Conservation (phyloP, 2,329 filamentous ascomycete species). For the Hypomyces perniciosus region DNA sequence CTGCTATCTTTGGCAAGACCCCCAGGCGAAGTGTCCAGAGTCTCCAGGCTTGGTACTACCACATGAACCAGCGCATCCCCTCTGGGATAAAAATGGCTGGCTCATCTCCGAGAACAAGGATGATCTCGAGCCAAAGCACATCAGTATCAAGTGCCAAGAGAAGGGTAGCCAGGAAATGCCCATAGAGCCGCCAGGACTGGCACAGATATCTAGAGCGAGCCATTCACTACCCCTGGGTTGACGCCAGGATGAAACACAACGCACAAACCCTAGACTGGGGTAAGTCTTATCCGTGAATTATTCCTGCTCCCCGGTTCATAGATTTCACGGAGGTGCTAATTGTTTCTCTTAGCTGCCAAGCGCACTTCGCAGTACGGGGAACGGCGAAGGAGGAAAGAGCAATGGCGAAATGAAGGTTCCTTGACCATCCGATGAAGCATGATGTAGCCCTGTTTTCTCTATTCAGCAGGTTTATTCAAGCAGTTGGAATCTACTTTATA, state of each 20-base stretch:
- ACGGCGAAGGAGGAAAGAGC: slow-evolving; percentile 33
- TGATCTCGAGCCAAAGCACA: slow-evolving; percentile 31
- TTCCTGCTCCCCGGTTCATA: not conserved
- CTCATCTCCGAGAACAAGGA: slow-evolving; percentile 35
- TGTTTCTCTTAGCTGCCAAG: slow-evolving; percentile 27
- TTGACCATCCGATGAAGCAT: too few species aligned
- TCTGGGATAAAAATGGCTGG: slow-evolving; percentile 35
- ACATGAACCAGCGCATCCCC: slow-evolving; percentile 37
- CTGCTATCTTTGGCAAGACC: slow-evolving; percentile 30
- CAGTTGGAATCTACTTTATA: too few species aligned
- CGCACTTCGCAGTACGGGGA: slow-evolving; percentile 31
- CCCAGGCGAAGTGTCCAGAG: slow-evolving; percentile 35
- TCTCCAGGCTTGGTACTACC: slow-evolving; percentile 39
- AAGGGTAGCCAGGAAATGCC: slow-evolving; percentile 31
- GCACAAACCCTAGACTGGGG: slow-evolving; percentile 36
- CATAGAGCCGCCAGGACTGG: slow-evolving; percentile 31
- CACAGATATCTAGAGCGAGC: slow-evolving; percentile 44
- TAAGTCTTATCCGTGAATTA: slow-evolving; percentile 29
- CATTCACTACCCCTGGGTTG: slow-evolving; percentile 40
- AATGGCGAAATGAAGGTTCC: too few species aligned
- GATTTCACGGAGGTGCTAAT: not conserved
- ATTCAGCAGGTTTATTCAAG: too few species aligned
- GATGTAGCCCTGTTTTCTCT: too few species aligned
- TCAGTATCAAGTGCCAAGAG: slow-evolving; percentile 36
- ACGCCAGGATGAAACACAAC: slow-evolving; percentile 30